Conservation (phyloP, 805 yeast species). For the Yarrowia keelungensis region DNA sequence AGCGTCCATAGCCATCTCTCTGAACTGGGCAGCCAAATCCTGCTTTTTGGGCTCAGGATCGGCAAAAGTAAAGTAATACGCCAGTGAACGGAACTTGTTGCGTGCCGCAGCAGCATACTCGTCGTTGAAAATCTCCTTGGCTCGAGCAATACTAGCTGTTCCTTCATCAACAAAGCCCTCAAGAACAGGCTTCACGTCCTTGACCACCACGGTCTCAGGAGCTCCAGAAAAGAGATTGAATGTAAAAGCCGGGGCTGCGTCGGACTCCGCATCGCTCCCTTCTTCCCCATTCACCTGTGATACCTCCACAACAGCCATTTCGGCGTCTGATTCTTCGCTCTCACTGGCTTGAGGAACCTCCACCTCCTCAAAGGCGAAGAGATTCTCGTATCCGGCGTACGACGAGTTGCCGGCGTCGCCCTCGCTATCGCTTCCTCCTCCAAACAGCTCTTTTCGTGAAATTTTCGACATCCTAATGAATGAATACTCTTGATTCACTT, state of each 20-base stretch:
- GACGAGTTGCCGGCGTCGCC: constrained; percentile 5
- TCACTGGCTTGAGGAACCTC: not conserved
- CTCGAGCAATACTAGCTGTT: not conserved
- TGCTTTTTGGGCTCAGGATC: constrained; percentile 27
- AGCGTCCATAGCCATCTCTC: constrained; percentile 21
- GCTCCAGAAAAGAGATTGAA: constrained; percentile 30
- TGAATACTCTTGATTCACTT: not conserved
- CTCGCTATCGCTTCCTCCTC: constrained; percentile 21
- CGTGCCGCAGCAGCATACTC: constrained; percentile 29
- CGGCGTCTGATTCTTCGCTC: not conserved
- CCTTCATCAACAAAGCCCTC: constrained; percentile 9
- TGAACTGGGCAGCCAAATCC: constrained; percentile 29
- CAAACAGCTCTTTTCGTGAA: constrained; percentile 31
- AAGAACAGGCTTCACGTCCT: not conserved
- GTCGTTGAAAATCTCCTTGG: constrained; percentile 10
- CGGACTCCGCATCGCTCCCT: not conserved
- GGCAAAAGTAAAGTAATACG: constrained; percentile 34
- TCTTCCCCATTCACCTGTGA: not conserved
- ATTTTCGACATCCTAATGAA: constrained; percentile 6
- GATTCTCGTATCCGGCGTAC: constrained; percentile 30
- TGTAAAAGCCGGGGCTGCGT: constrained; percentile 10
- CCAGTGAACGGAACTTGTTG: constrained; percentile 24
- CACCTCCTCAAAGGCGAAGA: constrained; percentile 28
- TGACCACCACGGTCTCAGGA: constrained; percentile 19
- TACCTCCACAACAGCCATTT: not conserved